Evolutionary conservation across 2,329 filamentous ascomycete species (phyloP).

Genomic region (Dactylellina parvicollis): DNA sequence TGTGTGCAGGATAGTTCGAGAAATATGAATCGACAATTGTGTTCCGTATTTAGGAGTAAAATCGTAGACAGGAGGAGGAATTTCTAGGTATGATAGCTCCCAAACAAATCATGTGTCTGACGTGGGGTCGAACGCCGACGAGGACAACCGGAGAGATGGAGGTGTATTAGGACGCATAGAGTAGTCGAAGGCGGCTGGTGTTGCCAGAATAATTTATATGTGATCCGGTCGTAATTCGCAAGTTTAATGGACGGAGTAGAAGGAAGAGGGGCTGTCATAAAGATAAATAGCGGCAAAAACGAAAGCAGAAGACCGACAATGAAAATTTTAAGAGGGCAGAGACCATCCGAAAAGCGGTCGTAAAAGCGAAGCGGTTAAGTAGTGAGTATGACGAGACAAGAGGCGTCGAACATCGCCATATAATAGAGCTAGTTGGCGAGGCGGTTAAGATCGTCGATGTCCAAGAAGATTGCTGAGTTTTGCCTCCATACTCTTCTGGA

Average conservation of each 20-base stretch:
- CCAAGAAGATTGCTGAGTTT: slow-evolving; percentile 19
- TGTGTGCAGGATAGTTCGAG: not conserved
- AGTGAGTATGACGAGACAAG: too few relatives aligned
- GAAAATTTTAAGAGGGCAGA: too few relatives aligned
- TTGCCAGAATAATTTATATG: not conserved
- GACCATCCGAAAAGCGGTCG: too few relatives aligned
- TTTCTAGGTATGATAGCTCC: not conserved
- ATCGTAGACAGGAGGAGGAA: not conserved
- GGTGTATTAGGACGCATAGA: not conserved
- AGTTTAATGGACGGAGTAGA: too few relatives aligned
- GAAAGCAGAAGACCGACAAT: too few relatives aligned
- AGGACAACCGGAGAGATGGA: not conserved
- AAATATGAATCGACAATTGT: not conserved
- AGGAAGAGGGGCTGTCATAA: too few relatives aligned
- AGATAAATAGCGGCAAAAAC: too few relatives aligned
- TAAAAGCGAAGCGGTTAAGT: too few relatives aligned
- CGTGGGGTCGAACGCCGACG: not conserved
- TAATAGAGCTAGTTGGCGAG: not conserved
- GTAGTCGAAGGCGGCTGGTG: not conserved
- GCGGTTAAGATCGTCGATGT: not conserved
- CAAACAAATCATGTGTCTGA: slow-evolving; percentile 1
- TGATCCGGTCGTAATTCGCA: not conserved
- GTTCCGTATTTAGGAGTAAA: not conserved
- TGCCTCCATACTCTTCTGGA: slow-evolving; percentile 38
- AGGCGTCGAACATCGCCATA: too few relatives aligned